Percentiles rank a stretch among this genome's conserved stretches.
phyloP scores from a whole-genome alignment of 306 rosid genomes.

The barrel medic (Medicago truncatula) region MtrunA17r5.0-ANR NC_053049.1:32655001-32655500 shows the following conservation, averaged over 20 bases:
- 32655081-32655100: not conserved
- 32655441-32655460: no score
- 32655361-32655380: constrained; percentile 5
- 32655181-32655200: not conserved
- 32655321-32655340: not conserved
- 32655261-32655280: constrained; percentile 13
- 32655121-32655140: not conserved
- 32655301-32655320: constrained; percentile 7
- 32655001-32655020: not conserved
- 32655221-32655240: not conserved
- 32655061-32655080: not conserved
- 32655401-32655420: no score
- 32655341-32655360: not conserved
- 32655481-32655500: no score
- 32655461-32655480: no score
- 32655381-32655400: no score
- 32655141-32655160: not conserved
- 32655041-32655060: not conserved
- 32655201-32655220: not conserved
- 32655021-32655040: not conserved
- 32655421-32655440: no score
- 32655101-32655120: not conserved
- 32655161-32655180: constrained; percentile 7
- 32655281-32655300: constrained; percentile 3
- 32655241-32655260: not conserved